Base-by-base conservation (phyloP, 1,284 basidiomycete species). In the Melampsora medusae region DNA sequence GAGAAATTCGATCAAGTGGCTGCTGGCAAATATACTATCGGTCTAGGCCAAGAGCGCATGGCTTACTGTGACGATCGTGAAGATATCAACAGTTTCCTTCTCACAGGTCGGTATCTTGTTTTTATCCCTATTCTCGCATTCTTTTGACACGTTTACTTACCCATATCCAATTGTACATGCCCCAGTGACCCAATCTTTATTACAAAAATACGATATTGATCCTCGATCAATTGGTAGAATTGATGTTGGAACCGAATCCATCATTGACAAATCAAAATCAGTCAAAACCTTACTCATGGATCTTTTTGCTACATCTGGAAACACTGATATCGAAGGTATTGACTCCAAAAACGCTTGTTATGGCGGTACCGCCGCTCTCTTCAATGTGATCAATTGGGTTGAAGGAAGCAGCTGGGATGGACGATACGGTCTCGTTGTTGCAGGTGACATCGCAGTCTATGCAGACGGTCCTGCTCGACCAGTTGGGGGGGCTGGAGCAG, bases 261-360 rank as follows among this genome's bases (percentile, higher is more conserved):
- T 99, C 85, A 97, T 99, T 81, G 96, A 99, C 89, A 99, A 99
- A 87, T 96, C 94, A 78, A 99, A 99, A 86, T 93, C 96, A 35
- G 94, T 95, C 85, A 99, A 99, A 86, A 98, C 97, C 4, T 90
- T 93, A 77, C 89, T 99, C 79, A 99, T 99, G 96, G 92, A 97
- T 85, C 90, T 99, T 80, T 99, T 99, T 82, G 89, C 90, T 62
- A 88, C 88, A 75, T 88, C 90, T 49, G 96, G 93, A 79, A 99
- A 99, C 89, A 89, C 89, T 81, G 96, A 99, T 84, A 94, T 99
- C 79, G 96, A 99, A 85, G 96, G 96, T 80, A 91, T 99, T 83
- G 96, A 99, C 86, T 94, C 92, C 77, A 99, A 99, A 87, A 99
- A 99, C 84, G 96, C 96, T 25, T 99, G 96, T 87, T 99, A 99